These are phyloP conservation scores for Podila horticola DNA, from an alignment of 192 early-diverging fungal species.

Conservation along the genomic window DNA sequence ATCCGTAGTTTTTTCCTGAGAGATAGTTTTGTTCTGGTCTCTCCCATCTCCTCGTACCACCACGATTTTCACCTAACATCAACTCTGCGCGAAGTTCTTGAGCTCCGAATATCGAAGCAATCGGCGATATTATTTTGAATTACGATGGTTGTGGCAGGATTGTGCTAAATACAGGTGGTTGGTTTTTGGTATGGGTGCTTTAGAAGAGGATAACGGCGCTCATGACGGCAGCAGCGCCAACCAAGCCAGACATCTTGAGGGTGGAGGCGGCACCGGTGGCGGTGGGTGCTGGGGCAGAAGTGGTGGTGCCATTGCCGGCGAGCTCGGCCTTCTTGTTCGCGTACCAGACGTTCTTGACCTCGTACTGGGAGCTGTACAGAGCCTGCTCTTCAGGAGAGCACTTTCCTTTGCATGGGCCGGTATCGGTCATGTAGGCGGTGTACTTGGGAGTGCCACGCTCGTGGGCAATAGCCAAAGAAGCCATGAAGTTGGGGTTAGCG, in stretches of 20 bases:
- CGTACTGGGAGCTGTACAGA: conserved; percentile 20
- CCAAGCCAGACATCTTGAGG: conserved; percentile 9
- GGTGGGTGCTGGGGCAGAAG: too few relatives aligned
- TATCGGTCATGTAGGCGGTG: conserved; percentile 35
- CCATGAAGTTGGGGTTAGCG: conserved; percentile 32
- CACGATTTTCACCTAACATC: too few relatives aligned
- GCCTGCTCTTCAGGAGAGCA: conserved; percentile 29
- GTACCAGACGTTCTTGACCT: conserved; percentile 11
- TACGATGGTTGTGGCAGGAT: background rate
- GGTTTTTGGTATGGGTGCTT: background rate
- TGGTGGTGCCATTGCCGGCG: background rate
- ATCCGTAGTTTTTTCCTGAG: too few relatives aligned
- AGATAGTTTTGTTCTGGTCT: too few relatives aligned
- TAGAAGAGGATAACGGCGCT: conserved; percentile 22
- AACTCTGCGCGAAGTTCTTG: too few relatives aligned
- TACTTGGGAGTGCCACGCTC: conserved; percentile 32
- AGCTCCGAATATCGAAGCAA: background rate
- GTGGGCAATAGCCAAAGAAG: conserved; percentile 31
- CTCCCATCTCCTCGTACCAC: too few relatives aligned
- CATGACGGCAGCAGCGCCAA: conserved; percentile 15
- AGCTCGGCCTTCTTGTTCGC: background rate
- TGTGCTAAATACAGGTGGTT: too few relatives aligned
- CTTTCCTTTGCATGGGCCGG: conserved; percentile 31
- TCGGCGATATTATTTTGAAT: background rate
- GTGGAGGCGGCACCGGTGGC: background rate